Conservation (phyloP, 441 rosid species). For the Bocquillonia castaneifolia region DNA sequence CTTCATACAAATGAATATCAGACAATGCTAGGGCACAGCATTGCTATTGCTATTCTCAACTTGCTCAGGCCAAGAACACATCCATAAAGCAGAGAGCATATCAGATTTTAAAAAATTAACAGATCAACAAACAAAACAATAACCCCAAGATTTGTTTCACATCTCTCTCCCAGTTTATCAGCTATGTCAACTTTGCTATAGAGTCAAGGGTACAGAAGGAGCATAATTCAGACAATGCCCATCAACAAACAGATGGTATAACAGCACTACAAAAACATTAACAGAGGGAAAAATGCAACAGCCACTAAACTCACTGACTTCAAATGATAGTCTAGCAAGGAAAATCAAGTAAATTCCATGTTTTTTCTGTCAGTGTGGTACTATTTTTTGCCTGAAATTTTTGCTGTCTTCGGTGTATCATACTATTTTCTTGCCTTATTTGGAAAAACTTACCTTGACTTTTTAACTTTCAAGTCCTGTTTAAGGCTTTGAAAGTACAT, state of each 20-base stretch:
- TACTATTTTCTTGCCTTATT: background rate
- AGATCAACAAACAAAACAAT: background rate
- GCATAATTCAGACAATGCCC: background rate
- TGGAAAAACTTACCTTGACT: background rate
- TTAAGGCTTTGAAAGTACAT: background rate
- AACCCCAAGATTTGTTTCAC: background rate
- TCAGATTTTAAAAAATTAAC: background rate
- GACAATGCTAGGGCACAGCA: background rate
- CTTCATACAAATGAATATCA: background rate
- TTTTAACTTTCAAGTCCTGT: conserved; percentile 1
- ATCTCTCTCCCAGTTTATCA: background rate
- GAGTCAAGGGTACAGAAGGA: background rate
- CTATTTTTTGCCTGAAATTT: no score
- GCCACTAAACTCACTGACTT: background rate
- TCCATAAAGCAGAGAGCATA: background rate
- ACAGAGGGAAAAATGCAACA: background rate
- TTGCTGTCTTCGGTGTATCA: background rate
- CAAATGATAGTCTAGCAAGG: background rate
- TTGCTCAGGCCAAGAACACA: background rate
- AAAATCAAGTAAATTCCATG: background rate
- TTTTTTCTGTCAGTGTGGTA: background rate
- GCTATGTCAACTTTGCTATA: background rate
- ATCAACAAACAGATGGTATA: conserved; percentile 3
- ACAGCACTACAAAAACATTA: background rate
- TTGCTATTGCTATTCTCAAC: background rate